Evolutionary conservation across 176 grass and related monocot genomes (phyloP).

Genomic region (Avena eriantha): DNA sequence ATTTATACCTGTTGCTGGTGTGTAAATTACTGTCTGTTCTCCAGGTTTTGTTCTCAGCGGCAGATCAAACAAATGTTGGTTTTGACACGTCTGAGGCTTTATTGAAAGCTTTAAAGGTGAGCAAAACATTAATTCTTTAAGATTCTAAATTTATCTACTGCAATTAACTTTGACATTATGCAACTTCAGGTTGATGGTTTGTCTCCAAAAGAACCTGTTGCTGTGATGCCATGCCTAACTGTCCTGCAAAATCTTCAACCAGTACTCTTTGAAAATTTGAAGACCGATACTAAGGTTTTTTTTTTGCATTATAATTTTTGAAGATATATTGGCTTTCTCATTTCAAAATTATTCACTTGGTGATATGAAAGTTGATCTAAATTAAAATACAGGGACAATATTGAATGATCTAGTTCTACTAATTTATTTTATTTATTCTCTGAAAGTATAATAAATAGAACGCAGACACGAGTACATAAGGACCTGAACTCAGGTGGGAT

Average conservation of each 20-base stretch:
- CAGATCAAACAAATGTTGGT: constrained; percentile 53
- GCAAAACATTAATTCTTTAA: constrained; percentile 37
- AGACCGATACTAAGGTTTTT: constrained; percentile 68
- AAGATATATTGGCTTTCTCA: not conserved
- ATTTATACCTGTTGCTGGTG: constrained; percentile 22
- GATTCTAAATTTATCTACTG: constrained; percentile 44
- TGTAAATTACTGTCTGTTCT: constrained; percentile 28
- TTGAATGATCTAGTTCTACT: not conserved
- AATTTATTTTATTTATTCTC: not conserved
- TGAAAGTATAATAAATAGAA: not conserved
- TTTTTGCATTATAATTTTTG: constrained; percentile 5
- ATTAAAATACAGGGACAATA: not conserved
- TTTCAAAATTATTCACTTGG: not conserved
- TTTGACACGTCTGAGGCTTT: constrained; percentile 50
- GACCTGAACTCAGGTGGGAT: not conserved
- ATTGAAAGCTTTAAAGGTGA: constrained; percentile 75
- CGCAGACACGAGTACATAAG: not conserved
- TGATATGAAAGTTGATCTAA: constrained; percentile 17
- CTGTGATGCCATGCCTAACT: constrained; percentile 66
- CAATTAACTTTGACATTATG: constrained; percentile 43
- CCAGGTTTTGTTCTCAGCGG: constrained; percentile 57
- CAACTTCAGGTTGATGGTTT: constrained; percentile 70
- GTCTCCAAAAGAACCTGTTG: constrained; percentile 56
- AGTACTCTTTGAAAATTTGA: constrained; percentile 71
- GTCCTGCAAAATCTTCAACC: constrained; percentile 60